Base-by-base conservation (phyloP, 1,284 basidiomycete genomes). In the Ceratobasidium sp. region DNA sequence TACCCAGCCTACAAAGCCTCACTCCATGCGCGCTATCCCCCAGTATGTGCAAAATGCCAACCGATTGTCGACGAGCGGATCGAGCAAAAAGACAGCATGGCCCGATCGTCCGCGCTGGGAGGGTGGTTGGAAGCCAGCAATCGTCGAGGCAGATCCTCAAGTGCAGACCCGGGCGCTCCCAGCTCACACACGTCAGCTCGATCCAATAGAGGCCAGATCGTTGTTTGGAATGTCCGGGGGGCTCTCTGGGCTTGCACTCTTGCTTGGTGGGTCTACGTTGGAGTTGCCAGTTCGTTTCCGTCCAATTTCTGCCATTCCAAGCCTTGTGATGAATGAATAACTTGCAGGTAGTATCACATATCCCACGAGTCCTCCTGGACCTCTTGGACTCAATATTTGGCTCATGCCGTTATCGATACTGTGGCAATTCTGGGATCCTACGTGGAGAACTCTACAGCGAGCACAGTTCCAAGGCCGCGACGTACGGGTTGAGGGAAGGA, bases 61-160 rank as follows among this genome's bases (percentile, higher is more conserved):
- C 90, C 91, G 0, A 85, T 85, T 0, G 92, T 96, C 0, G 92
- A 96, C 76, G 91, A 91, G 41, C 89, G 92, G 74, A 90, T 97
- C 64, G 82, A 84, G 59, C 85, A 85, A 75, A 90, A 91, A 75
- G 90, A 97, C 76, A 85, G 89, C 71, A 91, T 92, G 87, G 93
- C 93, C 3, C 90, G 93, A 39, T 87, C 89, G 3, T 87, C 87
- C 73, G 93, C 92, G 1, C 85, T 95, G 10, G 90, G 88, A 3
- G 86, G 85, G 2, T 90, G 87, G 82, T 80, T 93, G 73, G 86
- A 85, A 74, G 83, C 86, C 59, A 91, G 83, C 72, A 46, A 48
- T 18, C 73, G 73, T 21, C 62, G 60, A 32, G 39, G 53, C 39
- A 52, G 16, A n/a, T 34, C 39, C n/a, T 58, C 52, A 10, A 61